Base-by-base conservation (phyloP, 306 rosid species). In the Sicyos edulis region DNA sequence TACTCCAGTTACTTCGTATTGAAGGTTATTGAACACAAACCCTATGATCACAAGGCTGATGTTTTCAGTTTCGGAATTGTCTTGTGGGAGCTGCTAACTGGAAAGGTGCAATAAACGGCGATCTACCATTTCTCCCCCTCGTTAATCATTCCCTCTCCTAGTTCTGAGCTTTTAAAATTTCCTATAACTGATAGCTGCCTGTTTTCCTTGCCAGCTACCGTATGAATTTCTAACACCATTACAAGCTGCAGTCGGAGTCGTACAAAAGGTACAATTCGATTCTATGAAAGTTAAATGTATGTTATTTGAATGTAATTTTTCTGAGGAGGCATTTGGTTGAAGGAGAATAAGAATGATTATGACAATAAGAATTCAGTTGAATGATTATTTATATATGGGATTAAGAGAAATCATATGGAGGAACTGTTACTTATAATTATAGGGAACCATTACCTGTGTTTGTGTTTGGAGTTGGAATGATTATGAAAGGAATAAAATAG, bases 191-290 rank as follows among this genome's bases (percentile, higher is more conserved):
- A 62, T 57, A 7, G 61, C 29, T 47, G 49, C 66, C 20, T 72
- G 61, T 71, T 75, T 69, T 72, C 53, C 78, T 72, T 84, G 75
- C 70, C 88, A 91, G 99, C 99, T 95, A 72, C 99, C 99, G 6
- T 89, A 95, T 74, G 97, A 95, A 61, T 84, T 80, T 83, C 80
- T 95, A 54, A 95, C 95, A 61, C 99, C 99, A 40, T 82, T 95
- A 74, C 99, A 95, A 82, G 99, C 99, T 34, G 99, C 97, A 58
- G 91, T 91, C 45, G 99, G 99, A 75, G 99, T 95, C 29, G 96
- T 91, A 68, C 97, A 91, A 71, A 89, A 84, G 96, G 99, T 95
- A 83, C 56, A 73, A 56, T 56, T 40, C 4, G 44, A 76, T 66
- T 54, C 58, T 54, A 68, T 42, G 16, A 50, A 68, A 53, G 73